Evolutionary conservation across 164 flowering plant species (phyloP).

Genomic region (Stephania yunnanensis): DNA sequence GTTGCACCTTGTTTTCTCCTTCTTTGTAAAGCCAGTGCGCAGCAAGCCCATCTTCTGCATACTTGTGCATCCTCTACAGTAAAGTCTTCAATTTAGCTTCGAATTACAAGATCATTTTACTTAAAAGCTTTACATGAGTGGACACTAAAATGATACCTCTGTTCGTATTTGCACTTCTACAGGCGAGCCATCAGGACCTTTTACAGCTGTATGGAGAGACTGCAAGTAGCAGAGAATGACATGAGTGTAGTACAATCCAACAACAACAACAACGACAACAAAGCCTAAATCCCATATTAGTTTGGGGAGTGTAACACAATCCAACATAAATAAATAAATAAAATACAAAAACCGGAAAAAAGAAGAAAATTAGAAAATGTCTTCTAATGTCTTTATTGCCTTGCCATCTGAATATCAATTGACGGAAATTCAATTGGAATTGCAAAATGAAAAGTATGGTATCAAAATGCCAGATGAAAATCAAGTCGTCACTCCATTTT

Average conservation of each 20-base stretch:
- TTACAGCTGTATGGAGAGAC: conserved; percentile 95
- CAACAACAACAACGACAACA: too few species aligned
- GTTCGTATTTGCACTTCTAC: conserved; percentile 96
- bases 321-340: too few species aligned
- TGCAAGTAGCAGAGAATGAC: conserved; percentile 27
- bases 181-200: conserved; percentile 78
- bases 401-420: too few species aligned
- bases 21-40: conserved; percentile 99
- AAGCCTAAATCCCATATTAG: too few species aligned
- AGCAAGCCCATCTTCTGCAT: conserved; percentile 96
- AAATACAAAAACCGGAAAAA: too few species aligned
- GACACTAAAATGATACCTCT: conserved; percentile 45
- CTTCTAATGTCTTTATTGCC: too few species aligned
- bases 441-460: neutral
- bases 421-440: too few species aligned
- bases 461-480: neutral
- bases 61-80: conserved; percentile 81
- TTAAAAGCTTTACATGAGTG: conserved; percentile 6
- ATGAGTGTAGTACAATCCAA: neutral
- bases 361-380: too few species aligned
- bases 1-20: conserved; percentile 40
- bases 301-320: too few species aligned
- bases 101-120: neutral
- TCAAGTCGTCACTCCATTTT: neutral
- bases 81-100: conserved; percentile 1